These are phyloP conservation scores for Ascosphaera acerosa DNA, from an alignment of 2,329 filamentous ascomycete genomes.

Conservation along the genomic window DNA sequence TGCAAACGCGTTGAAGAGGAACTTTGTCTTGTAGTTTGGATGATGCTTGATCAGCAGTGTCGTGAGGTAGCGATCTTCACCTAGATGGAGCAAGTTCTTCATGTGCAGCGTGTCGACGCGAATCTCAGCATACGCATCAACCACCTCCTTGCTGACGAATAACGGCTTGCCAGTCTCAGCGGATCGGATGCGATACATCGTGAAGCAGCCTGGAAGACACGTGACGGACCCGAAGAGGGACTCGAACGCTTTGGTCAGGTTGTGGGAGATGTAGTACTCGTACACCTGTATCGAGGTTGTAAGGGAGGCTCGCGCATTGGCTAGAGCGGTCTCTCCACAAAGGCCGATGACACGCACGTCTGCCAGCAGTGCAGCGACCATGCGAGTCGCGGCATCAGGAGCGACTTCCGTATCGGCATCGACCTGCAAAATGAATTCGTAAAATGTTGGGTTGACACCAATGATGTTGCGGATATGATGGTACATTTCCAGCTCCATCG, in stretches of 20 bases:
- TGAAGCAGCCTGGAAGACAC: conserved; percentile 97
- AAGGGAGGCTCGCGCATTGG: conserved; percentile 88
- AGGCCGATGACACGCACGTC: conserved; percentile 93
- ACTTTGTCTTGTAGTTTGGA: conserved; percentile 87
- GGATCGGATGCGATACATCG: conserved; percentile 91
- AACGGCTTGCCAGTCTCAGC: conserved; percentile 83
- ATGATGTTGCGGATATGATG: conserved; percentile 99
- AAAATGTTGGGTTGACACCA: conserved; percentile 86
- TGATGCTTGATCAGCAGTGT: conserved; percentile 98
- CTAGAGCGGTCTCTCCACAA: conserved; percentile 84
- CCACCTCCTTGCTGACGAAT: conserved; percentile 72
- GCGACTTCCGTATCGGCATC: conserved; percentile 89
- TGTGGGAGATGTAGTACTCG: conserved; percentile 97
- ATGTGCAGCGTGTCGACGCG: conserved; percentile 84
- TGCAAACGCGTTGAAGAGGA: conserved; percentile 76
- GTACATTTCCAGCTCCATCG: conserved; percentile 91
- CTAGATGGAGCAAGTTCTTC: conserved; percentile 77
- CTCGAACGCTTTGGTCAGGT: conserved; percentile 90
- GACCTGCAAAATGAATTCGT: conserved; percentile 93
- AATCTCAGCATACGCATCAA: conserved; percentile 69
- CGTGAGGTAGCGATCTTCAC: conserved; percentile 91
- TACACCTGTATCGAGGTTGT: conserved; percentile 99
- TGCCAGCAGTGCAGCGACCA: conserved; percentile 79
- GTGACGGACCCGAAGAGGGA: conserved; percentile 94
- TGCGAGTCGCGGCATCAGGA: conserved; percentile 74